These are phyloP conservation scores for Ophiosphaerella narmari DNA, from an alignment of 2,329 filamentous ascomycete genomes.

Conservation along the genomic window DNA sequence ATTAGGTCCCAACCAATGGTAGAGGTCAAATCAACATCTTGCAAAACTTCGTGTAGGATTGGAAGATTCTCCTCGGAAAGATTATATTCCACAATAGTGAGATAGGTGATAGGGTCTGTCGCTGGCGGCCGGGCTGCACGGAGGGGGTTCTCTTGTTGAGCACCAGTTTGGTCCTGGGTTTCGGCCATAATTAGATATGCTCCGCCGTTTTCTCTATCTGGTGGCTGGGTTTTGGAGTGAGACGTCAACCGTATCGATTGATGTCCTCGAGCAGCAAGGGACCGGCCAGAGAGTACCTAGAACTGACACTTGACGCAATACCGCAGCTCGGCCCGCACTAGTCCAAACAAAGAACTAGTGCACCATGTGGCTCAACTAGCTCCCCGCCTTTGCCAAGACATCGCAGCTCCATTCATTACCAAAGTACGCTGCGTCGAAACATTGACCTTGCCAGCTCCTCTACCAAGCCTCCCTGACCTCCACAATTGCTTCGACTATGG, in stretches of 20 bases:
- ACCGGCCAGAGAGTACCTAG: neutral
- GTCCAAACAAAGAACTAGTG: neutral
- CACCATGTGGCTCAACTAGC: constrained; percentile 2
- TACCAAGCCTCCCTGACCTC: constrained; percentile 6
- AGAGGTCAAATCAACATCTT: constrained; percentile 69
- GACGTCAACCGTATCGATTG: neutral
- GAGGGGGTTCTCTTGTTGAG: constrained; percentile 53
- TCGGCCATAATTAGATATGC: constrained; percentile 32
- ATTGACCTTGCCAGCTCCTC: constrained; percentile 7
- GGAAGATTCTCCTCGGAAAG: constrained; percentile 70
- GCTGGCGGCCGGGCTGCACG: constrained; percentile 63
- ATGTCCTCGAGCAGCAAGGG: constrained; percentile 5
- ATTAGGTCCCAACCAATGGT: constrained; percentile 87
- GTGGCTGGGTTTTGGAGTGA: neutral
- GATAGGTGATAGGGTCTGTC: constrained; percentile 74
- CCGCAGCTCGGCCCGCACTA: constrained; percentile 6
- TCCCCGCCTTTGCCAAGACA: constrained; percentile 20
- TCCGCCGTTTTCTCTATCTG: neutral
- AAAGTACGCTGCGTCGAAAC: constrained; percentile 19
- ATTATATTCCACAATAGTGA: constrained; percentile 77
- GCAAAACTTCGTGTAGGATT: constrained; percentile 68
- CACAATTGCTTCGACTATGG: constrained; percentile 62
- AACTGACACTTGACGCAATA: constrained; percentile 29
- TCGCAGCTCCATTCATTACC: constrained; percentile 13
- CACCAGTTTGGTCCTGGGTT: constrained; percentile 25